Base-by-base conservation (phyloP, 2,329 filamentous ascomycete genomes). In the Neofusicoccum laricinum region DNA sequence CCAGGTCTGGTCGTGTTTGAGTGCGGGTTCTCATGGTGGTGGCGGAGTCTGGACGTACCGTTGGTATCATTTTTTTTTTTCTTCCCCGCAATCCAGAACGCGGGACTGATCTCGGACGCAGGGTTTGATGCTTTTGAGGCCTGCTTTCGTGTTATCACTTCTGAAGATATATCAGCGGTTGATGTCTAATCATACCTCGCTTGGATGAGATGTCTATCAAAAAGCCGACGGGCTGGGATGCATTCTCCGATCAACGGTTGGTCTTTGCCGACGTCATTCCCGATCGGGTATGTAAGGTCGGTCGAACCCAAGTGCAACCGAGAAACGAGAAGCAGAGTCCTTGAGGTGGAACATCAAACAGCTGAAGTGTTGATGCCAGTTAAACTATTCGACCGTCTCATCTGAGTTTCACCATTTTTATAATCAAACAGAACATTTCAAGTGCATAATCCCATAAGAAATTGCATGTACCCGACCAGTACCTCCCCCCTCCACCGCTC, bases 251-350 rank as follows among this genome's bases (percentile, higher is more conserved):
- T 48, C 45, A 21, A 48, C 8, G 5, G 12, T 19, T 4, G 45
- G 8, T 12, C 12, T 21, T 48, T 21, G 12, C 45, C 45, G 45
- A 25, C 19, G 45, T 17, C 14, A 38, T 11, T 11, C 36, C 36
- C 10, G 14, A 38, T 38, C 11, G 2, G 36, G 36, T 14, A 38
- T 38, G 1, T 38, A 12, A 87, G 76, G 70, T 88, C 85, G 17
- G 78, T 79, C 32, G 10, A 72, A 69, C 85, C 80, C 40, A 76
- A 78, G 55, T 30, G 25, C 4, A 30, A 30, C 25, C 25, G 25
- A 30, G 25, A 30, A 6, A 6, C 5, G 25, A 30, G 25, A 6
- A 30, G 25, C 25, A 30, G n/a, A n/a, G n/a, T n/a, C n/a, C n/a
- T n/a, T n/a, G n/a, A n/a, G n/a, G n/a, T n/a, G n/a, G n/a, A n/a